Base-by-base conservation (phyloP, 345 rosid genomes). In the Geranium brycei region DNA sequence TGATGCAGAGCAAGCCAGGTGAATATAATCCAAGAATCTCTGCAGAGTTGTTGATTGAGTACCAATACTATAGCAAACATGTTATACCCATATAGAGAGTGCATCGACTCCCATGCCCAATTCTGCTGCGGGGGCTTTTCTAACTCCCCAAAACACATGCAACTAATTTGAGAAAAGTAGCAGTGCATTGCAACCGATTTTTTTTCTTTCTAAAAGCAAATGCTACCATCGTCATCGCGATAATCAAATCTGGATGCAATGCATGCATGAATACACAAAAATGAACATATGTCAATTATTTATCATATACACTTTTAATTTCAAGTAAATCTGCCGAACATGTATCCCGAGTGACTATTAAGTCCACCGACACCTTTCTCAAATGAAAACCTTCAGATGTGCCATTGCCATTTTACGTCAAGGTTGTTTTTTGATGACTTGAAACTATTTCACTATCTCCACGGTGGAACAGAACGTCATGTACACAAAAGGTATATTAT, bases 11-110 rank as follows among this genome's bases (percentile, higher is more conserved):
- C 86, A 82, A 81, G 51, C 83, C 80, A 80, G 77, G 88, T 69
- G 85, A 78, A 76, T 72, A 79, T 70, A 75, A 84, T 84, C 80
- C 95, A 81, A 85, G 85, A 81, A 77, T 70, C 84, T 79, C 83
- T 72, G 91, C 81, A 82, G 76, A 81, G 79, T 77, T 70, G 95
- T 72, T 80, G 91, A 77, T 79, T 81, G 79, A 72, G 81, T 71
- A 83, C 68, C 79, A 80, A 59, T 47, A 74, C 72, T 80, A 85
- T 74, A 79, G 77, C 79, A 83, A 66, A 77, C 61, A 85, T 68
- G 78, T 68, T 75, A 83, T 66, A 79, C 60, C 73, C 80, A 87
- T 72, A 78, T 82, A 83, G 72, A 76, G 75, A 76, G 77, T 73
- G 78, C 73, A 78, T 78, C 81, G 67, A 77, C 76, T 79, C 75